phyloP scores from a whole-genome alignment of 1,284 basidiomycete species.

The Meira nashicola region DNA sequence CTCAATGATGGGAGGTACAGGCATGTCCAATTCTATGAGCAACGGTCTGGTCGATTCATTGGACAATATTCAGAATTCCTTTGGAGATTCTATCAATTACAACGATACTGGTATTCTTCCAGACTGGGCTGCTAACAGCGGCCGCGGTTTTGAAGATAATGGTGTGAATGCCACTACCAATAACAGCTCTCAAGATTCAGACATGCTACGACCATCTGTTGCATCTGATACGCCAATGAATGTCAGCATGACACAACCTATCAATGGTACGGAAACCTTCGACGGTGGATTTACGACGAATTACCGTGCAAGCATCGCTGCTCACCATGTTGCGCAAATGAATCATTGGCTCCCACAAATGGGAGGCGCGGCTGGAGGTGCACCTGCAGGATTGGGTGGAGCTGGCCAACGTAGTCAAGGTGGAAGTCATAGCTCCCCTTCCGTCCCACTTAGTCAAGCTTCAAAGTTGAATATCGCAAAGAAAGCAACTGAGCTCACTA shows the following conservation, averaged over 20 bases:
- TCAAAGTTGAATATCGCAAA: background rate
- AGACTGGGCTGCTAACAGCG: background rate
- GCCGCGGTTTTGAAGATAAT: too few relatives aligned
- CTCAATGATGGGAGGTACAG: background rate
- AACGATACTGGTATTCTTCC: background rate
- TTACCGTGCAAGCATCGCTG: constrained; percentile 20
- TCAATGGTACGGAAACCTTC: background rate
- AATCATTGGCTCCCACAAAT: constrained; percentile 4
- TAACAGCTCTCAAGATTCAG: background rate
- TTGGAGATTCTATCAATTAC: background rate
- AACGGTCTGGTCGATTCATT: constrained; percentile 1
- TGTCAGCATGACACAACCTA: background rate
- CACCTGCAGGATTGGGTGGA: constrained; percentile 1
- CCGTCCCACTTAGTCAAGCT: constrained; percentile 10
- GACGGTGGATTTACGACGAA: background rate
- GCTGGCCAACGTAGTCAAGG: background rate
- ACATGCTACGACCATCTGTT: background rate
- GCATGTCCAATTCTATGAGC: background rate
- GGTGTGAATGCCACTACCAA: too few relatives aligned
- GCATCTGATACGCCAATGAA: background rate
- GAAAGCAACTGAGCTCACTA: constrained; percentile 18
- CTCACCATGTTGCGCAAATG: constrained; percentile 17
- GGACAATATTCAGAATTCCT: background rate
- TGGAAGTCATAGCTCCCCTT: constrained; percentile 12
- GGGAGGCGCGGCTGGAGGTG: background rate